Evolutionary conservation across 768 basidiomycete genomes (phyloP).

Genomic region (Tylopilus intermedius): DNA sequence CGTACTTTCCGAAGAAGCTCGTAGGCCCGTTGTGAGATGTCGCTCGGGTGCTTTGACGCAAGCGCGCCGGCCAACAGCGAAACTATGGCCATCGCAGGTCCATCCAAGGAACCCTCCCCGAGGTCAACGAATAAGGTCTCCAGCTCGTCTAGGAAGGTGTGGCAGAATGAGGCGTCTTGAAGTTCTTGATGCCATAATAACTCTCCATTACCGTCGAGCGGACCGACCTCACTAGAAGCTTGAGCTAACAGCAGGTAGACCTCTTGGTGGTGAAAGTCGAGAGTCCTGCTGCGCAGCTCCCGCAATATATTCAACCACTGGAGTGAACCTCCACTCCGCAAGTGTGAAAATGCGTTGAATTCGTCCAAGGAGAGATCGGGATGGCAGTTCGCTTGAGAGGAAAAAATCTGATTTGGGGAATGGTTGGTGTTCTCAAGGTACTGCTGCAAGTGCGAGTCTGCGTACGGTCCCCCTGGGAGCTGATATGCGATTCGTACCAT

Average conservation of each 20-base stretch:
- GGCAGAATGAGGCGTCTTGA: slow-evolving; percentile 10
- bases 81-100: slow-evolving; percentile 30
- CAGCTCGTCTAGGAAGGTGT: slow-evolving; percentile 34
- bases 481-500: slow-evolving; percentile 4
- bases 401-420: slow-evolving; percentile 41
- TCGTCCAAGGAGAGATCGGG: slow-evolving; percentile 41
- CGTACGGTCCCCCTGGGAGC: slow-evolving; percentile 33
- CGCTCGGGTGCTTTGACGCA: slow-evolving; percentile 3
- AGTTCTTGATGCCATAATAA: slow-evolving; percentile 41
- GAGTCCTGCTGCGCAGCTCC: slow-evolving; percentile 34
- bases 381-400: slow-evolving; percentile 39
- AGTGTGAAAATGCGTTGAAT: slow-evolving; percentile 38
- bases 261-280: slow-evolving; percentile 37
- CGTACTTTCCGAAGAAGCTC: slow-evolving; percentile 32
- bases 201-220: slow-evolving; percentile 2
- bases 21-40: neutral
- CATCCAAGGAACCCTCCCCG: slow-evolving; percentile 39
- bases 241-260: slow-evolving; percentile 43
- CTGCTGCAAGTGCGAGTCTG: slow-evolving; percentile 27
- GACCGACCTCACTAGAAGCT: slow-evolving; percentile 41
- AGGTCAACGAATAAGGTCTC: slow-evolving; percentile 32
- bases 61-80: slow-evolving; percentile 27
- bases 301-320: slow-evolving; percentile 33
- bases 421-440: slow-evolving; percentile 34
- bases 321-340: slow-evolving; percentile 37